These are phyloP conservation scores for Rutidosis leptorrhynchoides DNA, from an alignment of 129 eudicot genomes.

Conservation along the genomic window DNA sequence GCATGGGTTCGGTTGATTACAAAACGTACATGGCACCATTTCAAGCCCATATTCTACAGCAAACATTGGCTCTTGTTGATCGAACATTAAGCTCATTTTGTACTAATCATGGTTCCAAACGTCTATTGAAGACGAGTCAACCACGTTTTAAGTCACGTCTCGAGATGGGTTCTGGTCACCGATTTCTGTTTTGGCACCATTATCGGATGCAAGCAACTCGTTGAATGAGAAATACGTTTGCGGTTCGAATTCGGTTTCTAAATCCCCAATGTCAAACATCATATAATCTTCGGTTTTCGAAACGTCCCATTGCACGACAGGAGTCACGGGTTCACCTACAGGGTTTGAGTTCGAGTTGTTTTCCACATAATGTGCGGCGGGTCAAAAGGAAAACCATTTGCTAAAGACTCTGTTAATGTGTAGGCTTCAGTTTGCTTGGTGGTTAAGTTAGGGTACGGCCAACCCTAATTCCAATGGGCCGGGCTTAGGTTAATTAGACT, in stretches of 20 bases:
- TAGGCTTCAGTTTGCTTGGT: no score
- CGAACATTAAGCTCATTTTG: slow-evolving; percentile 38
- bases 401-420: background rate
- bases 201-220: slow-evolving; percentile 75
- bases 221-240: slow-evolving; percentile 90
- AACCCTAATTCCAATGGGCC: no score
- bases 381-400: slow-evolving; percentile 20
- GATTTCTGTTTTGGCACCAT: slow-evolving; percentile 31
- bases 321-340: slow-evolving; percentile 35
- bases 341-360: slow-evolving; percentile 25
- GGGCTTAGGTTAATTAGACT: no score
- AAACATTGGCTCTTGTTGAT: slow-evolving; percentile 42
- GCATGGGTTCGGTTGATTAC: slow-evolving; percentile 52
- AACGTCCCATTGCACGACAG: slow-evolving; percentile 56
- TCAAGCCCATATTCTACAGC: slow-evolving; percentile 31
- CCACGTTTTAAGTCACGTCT: slow-evolving; percentile 30
- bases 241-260: slow-evolving; percentile 86
- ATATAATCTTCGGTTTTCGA: slow-evolving; percentile 51
- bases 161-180: slow-evolving; percentile 31
- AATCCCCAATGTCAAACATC: slow-evolving; percentile 51
- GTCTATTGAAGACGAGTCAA: slow-evolving; percentile 23
- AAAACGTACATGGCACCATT: slow-evolving; percentile 45
- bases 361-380: slow-evolving; percentile 25
- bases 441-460: no score
- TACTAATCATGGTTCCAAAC: slow-evolving; percentile 37